Evolutionary conservation across 1,139 yeast genomes (phyloP), one percentile per base, ranked within the genome.

Genomic region (Hyphopichia buzzinii): DNA sequence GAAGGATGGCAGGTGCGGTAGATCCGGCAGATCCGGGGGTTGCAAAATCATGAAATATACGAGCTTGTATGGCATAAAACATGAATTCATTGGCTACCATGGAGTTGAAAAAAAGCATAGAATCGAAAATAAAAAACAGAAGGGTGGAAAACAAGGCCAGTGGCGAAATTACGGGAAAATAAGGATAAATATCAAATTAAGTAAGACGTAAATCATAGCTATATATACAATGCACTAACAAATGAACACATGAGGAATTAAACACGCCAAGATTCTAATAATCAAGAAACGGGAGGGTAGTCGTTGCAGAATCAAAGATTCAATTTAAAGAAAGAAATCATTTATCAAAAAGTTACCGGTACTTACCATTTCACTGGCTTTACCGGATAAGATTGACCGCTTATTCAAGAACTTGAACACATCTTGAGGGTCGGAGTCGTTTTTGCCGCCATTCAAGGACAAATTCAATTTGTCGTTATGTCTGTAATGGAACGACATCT

Each of bases 311-410:
- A 12, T 3, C 10, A 8, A 27, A 16, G 11, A 21, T 7, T 8
- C 19, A 23, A 25, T 19, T 35, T 37, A 70, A 48, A 71, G 63
- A 50, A 67, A 67, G 49, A 73, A 72, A 46, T 74, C 79, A 49
- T 72, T 71, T 48, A 72, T 62, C 44, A 72, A 54, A 44, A 74
- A 67, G 40, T 64, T 66, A 27, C 77, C 76, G 31, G 74, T 63
- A 39, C 78, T 71, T 38, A 76, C 72, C 75, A 75, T 75, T 55
- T 75, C 80, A 42, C 77, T 68, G 36, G 78, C 77, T 47, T 65
- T 69, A 38, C 80, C 81, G 26, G 74, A 59, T 44, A 71, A 55
- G 36, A 75, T 57, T 38, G 75, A 67, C 39, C 73, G 59, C 41
- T 68, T 65, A 49, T 74, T 75, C 47, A 75, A 58, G 34, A 64